Percentiles rank a stretch among this genome's conserved stretches.
Evolutionary conservation across 176 grass and related monocot species (phyloP).

Genomic region (Paspalum vaginatum): DNA sequence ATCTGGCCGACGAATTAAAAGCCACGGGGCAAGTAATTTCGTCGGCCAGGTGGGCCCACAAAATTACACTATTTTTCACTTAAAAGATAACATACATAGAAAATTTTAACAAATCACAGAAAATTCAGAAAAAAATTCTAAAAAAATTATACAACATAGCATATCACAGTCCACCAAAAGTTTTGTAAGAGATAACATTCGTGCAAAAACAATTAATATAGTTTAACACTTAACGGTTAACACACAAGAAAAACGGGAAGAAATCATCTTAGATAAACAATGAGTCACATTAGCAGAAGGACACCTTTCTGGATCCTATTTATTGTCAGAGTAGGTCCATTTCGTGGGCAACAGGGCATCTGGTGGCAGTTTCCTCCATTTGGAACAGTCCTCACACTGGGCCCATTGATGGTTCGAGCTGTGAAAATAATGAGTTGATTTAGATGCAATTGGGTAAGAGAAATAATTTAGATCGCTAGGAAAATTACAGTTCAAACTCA

Average conservation of each 20-base stretch:
- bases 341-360: slow-evolving; percentile 80
- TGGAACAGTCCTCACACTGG: slow-evolving; percentile 88
- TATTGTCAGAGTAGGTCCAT: slow-evolving; percentile 89
- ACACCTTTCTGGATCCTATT: slow-evolving; percentile 87
- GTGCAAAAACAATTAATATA: slow-evolving; percentile 10
- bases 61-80: no score
- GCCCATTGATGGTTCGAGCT: slow-evolving; percentile 88
- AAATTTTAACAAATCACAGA: no score
- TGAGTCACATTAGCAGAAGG: background rate
- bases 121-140: no score
- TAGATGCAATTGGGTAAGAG: slow-evolving; percentile 18
- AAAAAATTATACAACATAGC: no score
- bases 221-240: background rate
- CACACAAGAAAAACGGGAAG: background rate
- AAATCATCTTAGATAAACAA: slow-evolving; percentile 15
- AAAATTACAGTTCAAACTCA: background rate
- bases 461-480: background rate
- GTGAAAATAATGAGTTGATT: slow-evolving; percentile 38
- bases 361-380: slow-evolving; percentile 87
- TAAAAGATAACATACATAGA: no score
- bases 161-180: no score
- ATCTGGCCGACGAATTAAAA: no score
- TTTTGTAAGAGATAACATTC: background rate
- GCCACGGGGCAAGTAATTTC: no score
- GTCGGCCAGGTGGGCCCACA: no score